Base-by-base conservation (phyloP, 2,329 filamentous ascomycete species). In the Bipolaris zeicola region DNA sequence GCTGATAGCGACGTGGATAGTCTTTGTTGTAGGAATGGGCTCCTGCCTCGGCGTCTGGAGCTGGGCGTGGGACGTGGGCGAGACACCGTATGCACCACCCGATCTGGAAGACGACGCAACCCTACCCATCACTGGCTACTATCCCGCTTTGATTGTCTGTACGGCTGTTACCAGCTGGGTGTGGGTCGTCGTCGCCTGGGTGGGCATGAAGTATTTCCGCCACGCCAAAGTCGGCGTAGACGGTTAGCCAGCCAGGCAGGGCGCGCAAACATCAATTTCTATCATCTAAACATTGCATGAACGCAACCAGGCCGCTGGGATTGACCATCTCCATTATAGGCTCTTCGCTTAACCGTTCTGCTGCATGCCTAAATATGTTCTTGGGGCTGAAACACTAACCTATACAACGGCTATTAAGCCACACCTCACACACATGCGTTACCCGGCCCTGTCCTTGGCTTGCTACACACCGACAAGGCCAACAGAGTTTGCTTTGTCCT, bases 121-220 rank as follows among this genome's bases (percentile, higher is more conserved):
- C 2, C 78, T 99, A 67, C 95, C 95, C 2, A 96, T 99, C 69
- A 91, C 96, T 10, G 95, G 96, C 8, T 99, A 99, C 77, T 99
- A 99, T 78, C 95, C 95, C 22, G 92, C 93, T 10, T 80, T 99
- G 69, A 90, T 98, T 63, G 95, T 98, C 56, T 80, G 98, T 65
- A 97, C 94, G 3, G 89, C 93, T 3, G 91, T 99, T 26, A 97
- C 99, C 91, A 92, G 93, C 16, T 99, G 95, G 95, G 92, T 98
- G 5, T 99, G 95, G 95, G 95, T 98, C 16, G 87, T 96, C 11
- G 88, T 96, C 55, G 95, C 96, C 10, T 99, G 95, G 95, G 89
- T 98, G 46, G 95, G 95, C 22, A 98, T 99, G 94, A 99, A 99
- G 76, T 98, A 98, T 77, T 99, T 99, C 73, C 87, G 93, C 66